Evolutionary conservation across 2,329 filamentous ascomycete genomes (phyloP), one percentile per base, ranked within the genome.

Genomic region (Magnaporthiopsis rhizophila): DNA sequence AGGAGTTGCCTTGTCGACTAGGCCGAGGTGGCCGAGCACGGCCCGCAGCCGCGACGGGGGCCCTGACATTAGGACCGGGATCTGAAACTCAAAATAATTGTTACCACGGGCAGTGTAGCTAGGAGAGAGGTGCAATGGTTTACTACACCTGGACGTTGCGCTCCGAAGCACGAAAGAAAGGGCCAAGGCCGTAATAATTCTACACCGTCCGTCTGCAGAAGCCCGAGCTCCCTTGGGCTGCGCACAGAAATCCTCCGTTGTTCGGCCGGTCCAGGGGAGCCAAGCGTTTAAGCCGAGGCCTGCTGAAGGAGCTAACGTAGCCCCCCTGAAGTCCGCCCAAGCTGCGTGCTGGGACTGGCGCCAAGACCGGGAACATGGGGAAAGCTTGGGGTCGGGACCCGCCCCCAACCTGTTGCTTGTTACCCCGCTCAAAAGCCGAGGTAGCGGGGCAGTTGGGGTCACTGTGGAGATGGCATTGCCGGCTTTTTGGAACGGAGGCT

Each of bases 41-140:
- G 79, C 83, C 65, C 79, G 78, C 64, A 91, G 80, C 66, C 88
- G 86, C 58, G 84, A 85, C 30, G 81, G 77, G 63, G 88, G 81
- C 62, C 81, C 80, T n/a, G 88, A 88, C 88, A 90, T 90, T 69
- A 18, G 13, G 56, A n/a, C n/a, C 21, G n/a, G 21, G 21, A 18
- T 24, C 38, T 50, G 15, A 3, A 21, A 21, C 15, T 8, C 6
- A 50, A 11, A 11, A 4, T 21, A 21, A 50, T 21, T 21, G 15
- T 11, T 18, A 18, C 38, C 38, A 11, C 15, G 38, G 18, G 21
- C 38, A 11, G 34, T 36, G 34, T 13, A 50, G 38, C 38, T 21
- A 21, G 8, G 8, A 53, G 21, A 53, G 8, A 24, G 5, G 8
- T n/a, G 18, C 2, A 4, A 24, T 4, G 45, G 7, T n/a, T 24